A percentile compares a stretch with the other conserved stretches of the same genome.
phyloP scores from a whole-genome alignment of 306 rosid species.

The Arachis stenosperma region DNA sequence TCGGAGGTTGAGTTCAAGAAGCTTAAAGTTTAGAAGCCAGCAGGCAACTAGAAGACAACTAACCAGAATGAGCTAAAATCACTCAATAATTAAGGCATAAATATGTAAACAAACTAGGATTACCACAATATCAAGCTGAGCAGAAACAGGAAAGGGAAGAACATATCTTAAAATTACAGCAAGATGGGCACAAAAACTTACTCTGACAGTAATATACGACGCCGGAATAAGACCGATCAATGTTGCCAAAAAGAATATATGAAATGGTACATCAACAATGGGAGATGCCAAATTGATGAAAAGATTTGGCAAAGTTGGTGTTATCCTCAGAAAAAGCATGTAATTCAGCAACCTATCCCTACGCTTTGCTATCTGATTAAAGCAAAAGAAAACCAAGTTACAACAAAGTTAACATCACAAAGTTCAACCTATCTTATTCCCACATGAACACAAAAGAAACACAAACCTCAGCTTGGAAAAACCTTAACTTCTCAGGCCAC shows the following conservation, averaged over 20 bases:
- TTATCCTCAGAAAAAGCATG: conserved; percentile 95
- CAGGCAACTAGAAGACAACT: conserved; percentile 16
- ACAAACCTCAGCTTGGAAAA: conserved; percentile 90
- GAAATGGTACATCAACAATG: conserved; percentile 93
- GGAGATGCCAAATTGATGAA: conserved; percentile 99
- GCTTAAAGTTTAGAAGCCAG: conserved; percentile 25
- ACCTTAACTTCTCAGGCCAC: conserved; percentile 90
- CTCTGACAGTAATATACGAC: conserved; percentile 87
- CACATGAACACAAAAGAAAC: not conserved
- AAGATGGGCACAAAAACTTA: conserved; percentile 51
- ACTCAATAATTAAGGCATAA: not conserved
- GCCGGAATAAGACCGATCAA: conserved; percentile 88
- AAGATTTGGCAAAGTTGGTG: conserved; percentile 95
- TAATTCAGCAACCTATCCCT: conserved; percentile 90
- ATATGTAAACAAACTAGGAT: not conserved
- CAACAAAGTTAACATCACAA: conserved; percentile 13
- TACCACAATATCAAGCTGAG: conserved; percentile 25
- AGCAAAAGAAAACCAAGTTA: not conserved
- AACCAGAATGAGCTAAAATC: conserved; percentile 22
- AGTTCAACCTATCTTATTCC: not conserved
- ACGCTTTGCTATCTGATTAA: conserved; percentile 81
- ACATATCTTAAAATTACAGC: conserved; percentile 16
- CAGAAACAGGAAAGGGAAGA: not conserved
- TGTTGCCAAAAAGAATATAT: conserved; percentile 86
- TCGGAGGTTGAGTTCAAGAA: conserved; percentile 23